These are phyloP conservation scores for Naumovozyma castellii DNA, from an alignment of 805 yeast genomes.

Conservation along the genomic window DNA sequence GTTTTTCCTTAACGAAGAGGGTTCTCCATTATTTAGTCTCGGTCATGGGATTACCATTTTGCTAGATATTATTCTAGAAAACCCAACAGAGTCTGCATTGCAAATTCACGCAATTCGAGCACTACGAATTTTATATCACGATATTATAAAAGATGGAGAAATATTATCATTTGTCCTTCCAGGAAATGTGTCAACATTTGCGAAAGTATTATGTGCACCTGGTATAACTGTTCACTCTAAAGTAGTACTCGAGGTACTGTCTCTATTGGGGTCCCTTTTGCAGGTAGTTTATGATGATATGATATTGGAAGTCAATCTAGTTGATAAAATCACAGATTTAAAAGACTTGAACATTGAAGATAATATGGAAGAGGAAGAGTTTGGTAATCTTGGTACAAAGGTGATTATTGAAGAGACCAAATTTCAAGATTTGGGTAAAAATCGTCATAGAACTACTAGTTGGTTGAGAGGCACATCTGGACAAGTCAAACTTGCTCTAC, in stretches of 20 bases:
- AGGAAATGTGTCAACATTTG: slow-evolving; percentile 39
- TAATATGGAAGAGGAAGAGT: slow-evolving; percentile 5
- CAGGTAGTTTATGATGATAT: slow-evolving; percentile 35
- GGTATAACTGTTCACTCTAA: slow-evolving; percentile 32
- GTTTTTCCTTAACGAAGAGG: slow-evolving; percentile 14
- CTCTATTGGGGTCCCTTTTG: slow-evolving; percentile 26
- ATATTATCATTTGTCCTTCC: slow-evolving; percentile 41
- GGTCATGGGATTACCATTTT: slow-evolving; percentile 41
- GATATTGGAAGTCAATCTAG: slow-evolving; percentile 23
- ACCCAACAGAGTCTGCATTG: slow-evolving; percentile 18
- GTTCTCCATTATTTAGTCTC: slow-evolving; percentile 34
- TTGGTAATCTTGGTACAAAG: neutral
- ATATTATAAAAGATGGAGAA: slow-evolving; percentile 38
- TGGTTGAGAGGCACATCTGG: slow-evolving; percentile 49
- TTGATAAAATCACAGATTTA: neutral
- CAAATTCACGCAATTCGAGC: slow-evolving; percentile 31
- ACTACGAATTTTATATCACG: slow-evolving; percentile 29
- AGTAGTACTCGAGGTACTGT: slow-evolving; percentile 28
- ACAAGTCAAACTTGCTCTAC: slow-evolving; percentile 42
- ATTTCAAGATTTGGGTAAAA: neutral
- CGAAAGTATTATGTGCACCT: slow-evolving; percentile 30
- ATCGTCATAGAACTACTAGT: slow-evolving; percentile 34
- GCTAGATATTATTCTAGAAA: slow-evolving; percentile 29
- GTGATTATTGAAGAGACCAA: neutral
- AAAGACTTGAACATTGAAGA: slow-evolving; percentile 15